These are phyloP conservation scores for Salix brachista DNA, from an alignment of 345 rosid species.

Conservation along the genomic window DNA sequence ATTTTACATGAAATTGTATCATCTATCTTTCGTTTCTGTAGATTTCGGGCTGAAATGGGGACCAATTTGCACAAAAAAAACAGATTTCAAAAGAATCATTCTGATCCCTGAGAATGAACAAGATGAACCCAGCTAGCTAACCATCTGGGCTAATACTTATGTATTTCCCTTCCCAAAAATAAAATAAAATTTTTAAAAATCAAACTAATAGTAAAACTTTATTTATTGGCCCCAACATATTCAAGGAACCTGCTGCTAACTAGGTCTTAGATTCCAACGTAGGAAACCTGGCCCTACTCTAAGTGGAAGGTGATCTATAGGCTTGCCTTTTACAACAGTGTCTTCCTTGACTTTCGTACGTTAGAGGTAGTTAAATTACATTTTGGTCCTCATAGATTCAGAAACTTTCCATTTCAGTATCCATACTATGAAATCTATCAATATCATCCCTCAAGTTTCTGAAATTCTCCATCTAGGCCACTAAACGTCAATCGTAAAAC, in stretches of 20 bases:
- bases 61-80: constrained; percentile 5
- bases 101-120: constrained; percentile 27
- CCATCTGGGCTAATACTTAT: not conserved
- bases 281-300: constrained; percentile 32
- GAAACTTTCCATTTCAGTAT: not conserved
- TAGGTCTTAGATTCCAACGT: constrained; percentile 37
- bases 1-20: no score
- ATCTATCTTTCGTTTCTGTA: no score
- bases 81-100: not conserved
- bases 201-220: not conserved
- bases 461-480: no score
- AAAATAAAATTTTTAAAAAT: not conserved
- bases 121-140: not conserved
- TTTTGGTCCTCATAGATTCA: not conserved
- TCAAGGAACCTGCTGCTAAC: not conserved
- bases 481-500: no score
- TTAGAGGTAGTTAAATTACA: no score
- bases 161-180: not conserved
- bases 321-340: not conserved
- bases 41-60: not conserved
- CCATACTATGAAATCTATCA: not conserved
- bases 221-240: constrained; percentile 6
- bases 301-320: constrained; percentile 23
- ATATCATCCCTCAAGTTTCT: not conserved
- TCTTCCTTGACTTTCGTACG: not conserved